Evolutionary conservation across 1,284 basidiomycete genomes (phyloP), one percentile per base, ranked within the genome.

Genomic region (Ceratobasidium sp.): DNA sequence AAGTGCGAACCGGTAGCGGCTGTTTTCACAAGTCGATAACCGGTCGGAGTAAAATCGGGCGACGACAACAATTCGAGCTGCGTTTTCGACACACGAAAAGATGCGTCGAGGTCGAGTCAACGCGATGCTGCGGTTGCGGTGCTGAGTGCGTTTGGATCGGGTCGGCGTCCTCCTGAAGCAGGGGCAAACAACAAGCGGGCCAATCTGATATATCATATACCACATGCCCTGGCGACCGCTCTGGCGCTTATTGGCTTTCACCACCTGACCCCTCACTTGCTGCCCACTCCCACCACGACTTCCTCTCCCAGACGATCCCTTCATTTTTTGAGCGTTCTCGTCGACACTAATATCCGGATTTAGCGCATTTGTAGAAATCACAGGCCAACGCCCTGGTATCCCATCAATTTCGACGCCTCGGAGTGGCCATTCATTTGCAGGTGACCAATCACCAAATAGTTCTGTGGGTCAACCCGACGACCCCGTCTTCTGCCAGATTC

Each of bases 11-110:
- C 67, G 67, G 67, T 72, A 48, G 54, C 67, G 67, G 67, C 56
- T 72, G 44, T 59, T 72, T 60, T 60, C 67, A 60, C 54, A 51
- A 41, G 64, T 31, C 54, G 45, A 72, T 72, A 72, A 60, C 67
- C 67, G 67, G 67, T 69, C 41, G 36, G 36, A 41, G 36, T 11
- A 41, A 41, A 41, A 41, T 41, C 36, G 36, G 11, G 36, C 36
- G 36, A 41, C 36, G 36, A 41, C 36, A 41, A 41, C 36, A 41
- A 41, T 41, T 41, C 36, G 36, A 41, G 36, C 11, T 41, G 36
- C 36, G 36, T 41, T 41, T 41, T 41, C 6, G 36, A 41, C 36
- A 41, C 36, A 41, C 36, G 36, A 41, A 41, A 41, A 41, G 36
- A 41, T 41, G 36, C 36, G 36, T 41, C 36, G 11, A 41, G 36